Evolutionary conservation across 306 rosid genomes (phyloP).

Genomic region (Abrus pulchellus): DNA sequence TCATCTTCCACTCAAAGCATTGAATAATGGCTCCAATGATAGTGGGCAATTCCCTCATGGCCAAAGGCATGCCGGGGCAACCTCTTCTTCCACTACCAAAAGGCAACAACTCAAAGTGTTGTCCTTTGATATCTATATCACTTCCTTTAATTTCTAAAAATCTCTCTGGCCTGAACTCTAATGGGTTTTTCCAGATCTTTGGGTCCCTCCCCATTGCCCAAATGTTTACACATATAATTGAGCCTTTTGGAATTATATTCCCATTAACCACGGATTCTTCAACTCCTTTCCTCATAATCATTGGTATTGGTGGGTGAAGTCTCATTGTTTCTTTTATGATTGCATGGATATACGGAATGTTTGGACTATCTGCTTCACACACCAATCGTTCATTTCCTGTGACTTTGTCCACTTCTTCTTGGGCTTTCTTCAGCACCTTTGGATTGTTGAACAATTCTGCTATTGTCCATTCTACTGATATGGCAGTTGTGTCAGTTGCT

Average conservation of each 20-base stretch:
- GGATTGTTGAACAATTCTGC: conserved; percentile 68
- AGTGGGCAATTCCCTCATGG: conserved; percentile 55
- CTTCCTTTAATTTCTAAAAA: conserved; percentile 32
- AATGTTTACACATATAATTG: conserved; percentile 46
- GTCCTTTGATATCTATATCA: conserved; percentile 42
- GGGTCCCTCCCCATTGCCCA: conserved; percentile 55
- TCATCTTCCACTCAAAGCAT: neutral
- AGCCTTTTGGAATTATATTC: conserved; percentile 47
- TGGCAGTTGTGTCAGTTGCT: conserved; percentile 56
- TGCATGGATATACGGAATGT: conserved; percentile 62
- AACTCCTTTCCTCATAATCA: conserved; percentile 53
- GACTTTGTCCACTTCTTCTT: conserved; percentile 56
- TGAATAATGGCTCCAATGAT: conserved; percentile 57
- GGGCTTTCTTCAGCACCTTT: conserved; percentile 48
- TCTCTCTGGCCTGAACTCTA: conserved; percentile 51
- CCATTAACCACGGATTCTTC: conserved; percentile 46
- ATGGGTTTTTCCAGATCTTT: conserved; percentile 48
- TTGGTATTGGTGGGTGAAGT: conserved; percentile 60
- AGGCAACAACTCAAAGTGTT: conserved; percentile 52
- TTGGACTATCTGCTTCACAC: conserved; percentile 54
- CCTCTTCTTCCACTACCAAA: conserved; percentile 70
- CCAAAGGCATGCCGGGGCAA: conserved; percentile 62
- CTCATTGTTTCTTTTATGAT: conserved; percentile 60
- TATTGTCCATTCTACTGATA: conserved; percentile 56
- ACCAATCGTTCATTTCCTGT: conserved; percentile 46